Evolutionary conservation across 2,329 filamentous ascomycete genomes (phyloP), one percentile per base, ranked within the genome.

Genomic region (Parastagonospora avenae): DNA sequence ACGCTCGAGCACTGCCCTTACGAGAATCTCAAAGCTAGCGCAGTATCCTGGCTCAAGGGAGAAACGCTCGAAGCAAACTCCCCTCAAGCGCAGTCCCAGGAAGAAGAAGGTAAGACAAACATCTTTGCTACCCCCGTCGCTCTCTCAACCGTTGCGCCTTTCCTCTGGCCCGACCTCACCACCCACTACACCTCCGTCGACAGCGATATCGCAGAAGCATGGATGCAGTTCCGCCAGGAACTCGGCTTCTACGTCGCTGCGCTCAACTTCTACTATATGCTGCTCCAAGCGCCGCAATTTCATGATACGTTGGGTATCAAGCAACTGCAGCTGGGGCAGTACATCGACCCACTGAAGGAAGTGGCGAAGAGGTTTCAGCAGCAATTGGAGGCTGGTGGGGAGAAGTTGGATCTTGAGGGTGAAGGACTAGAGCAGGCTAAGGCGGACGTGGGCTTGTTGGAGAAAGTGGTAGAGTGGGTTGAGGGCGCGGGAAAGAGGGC

Each of bases 11-110:
- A 84, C 42, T 80, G 80, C 14, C 76, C 76, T 0, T 79, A 82
- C 50, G 77, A 80, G 39, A 81, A 82, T 12, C 76, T 83, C 32
- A 83, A 82, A 59, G 81, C 82, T 31, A 80, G 79, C 36, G 83
- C 83, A 2, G 79, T 86, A 4, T 78, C 80, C 30, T 86, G 84
- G 84, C 72, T 86, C 30, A 86, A 85, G 62, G 76, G 82, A 35
- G 84, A 85, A 62, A 80, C 83, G 0, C 74, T 85, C 4, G 76
- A 79, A 57, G 77, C 79, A 4, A 70, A 67, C 27, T 42, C 57
- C 3, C 78, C 71, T 14, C 52, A 41, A 57, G 33, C 48, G 11
- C 48, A 54, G 27, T 30, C 47, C 8, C 16, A 50, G 16, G 38
- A 53, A 11, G 55, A 68, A 59, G 9, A 49, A 30, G 54, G 46